Evolutionary conservation across 2,329 filamentous ascomycete species (phyloP).

Genomic region (Pseudogymnoascus sp.): DNA sequence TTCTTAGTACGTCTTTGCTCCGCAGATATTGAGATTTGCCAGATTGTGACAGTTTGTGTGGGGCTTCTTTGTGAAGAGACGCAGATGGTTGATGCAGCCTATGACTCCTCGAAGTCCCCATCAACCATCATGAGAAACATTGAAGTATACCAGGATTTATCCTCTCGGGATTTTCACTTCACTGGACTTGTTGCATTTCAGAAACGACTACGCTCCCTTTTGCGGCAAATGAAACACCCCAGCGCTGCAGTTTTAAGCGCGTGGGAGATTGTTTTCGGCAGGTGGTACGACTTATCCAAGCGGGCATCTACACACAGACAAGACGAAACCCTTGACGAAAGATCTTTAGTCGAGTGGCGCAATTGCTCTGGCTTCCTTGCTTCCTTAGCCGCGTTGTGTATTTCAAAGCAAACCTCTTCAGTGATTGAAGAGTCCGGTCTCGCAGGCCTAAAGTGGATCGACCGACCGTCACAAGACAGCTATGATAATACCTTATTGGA

Average conservation of each 20-base stretch:
- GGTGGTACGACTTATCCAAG: constrained; percentile 56
- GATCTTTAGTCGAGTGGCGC: constrained; percentile 54
- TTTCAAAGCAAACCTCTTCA: constrained; percentile 46
- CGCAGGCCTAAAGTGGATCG: constrained; percentile 56
- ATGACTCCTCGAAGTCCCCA: constrained; percentile 42
- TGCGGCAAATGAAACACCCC: constrained; percentile 53
- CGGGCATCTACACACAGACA: constrained; percentile 47
- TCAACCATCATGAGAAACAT: constrained; percentile 51
- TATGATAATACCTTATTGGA: constrained; percentile 53
- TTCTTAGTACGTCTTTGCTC: constrained; percentile 58
- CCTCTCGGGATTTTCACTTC: constrained; percentile 55
- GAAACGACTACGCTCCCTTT: constrained; percentile 52
- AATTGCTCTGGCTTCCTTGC: constrained; percentile 63
- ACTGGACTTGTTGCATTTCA: constrained; percentile 64
- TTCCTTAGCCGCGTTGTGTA: constrained; percentile 58
- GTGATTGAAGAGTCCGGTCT: constrained; percentile 50
- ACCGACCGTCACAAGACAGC: constrained; percentile 49
- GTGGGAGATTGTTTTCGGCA: constrained; percentile 58
- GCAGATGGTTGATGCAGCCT: constrained; percentile 43
- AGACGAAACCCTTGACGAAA: constrained; percentile 46
- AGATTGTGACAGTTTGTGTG: constrained; percentile 55
- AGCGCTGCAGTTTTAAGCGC: constrained; percentile 59
- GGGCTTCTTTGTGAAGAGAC: constrained; percentile 56
- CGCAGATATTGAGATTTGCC: constrained; percentile 56
- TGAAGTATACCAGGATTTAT: constrained; percentile 53